Base-by-base conservation (phyloP, 345 rosid genomes). In the Dipteronia sinensis region DNA sequence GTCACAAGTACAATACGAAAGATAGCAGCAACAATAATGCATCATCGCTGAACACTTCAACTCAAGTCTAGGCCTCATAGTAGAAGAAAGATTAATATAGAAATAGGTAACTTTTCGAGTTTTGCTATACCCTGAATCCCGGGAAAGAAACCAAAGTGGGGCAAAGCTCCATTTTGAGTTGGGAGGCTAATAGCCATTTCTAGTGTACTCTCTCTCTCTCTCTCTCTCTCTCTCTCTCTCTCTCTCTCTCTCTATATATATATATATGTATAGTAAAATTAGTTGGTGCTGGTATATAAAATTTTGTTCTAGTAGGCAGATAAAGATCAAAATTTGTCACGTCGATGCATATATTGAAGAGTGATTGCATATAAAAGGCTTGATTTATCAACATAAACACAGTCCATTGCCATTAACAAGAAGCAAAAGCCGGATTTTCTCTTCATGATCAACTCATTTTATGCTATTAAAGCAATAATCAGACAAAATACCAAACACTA, bases 111-210 rank as follows among this genome's bases (percentile, higher is more conserved):
- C 12, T 38, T 68, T 23, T 27, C 15, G n/a, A 71, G 40, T 76
- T 40, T 13, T 55, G 76, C 49, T 63, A 4, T 61, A 44, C 59
- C 46, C 58, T 62, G 1, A 6, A 29, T 8, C 11, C 49, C 71
- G 73, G 22, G 71, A 76, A 76, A 80, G 75, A 71, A 58, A 82
- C 79, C 90, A 73, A 82, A 67, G 81, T 86, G 89, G 82, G 83
- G 90, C 88, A 72, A 89, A 89, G 89, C 86, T 75, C 85, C 88
- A 80, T 83, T 77, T 80, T 82, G 89, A 77, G 85, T 82, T 81
- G 63, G 63, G 23, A 80, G 69, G 66, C 65, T 13, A 13, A 51
- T 65, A 44, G 74, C 73, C 23, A 20, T 53, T 59, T 56, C 68
- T 34, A 10, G 20, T 34, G 80, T 76, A 56, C 74, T 58, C 42